Base-by-base conservation (phyloP, 768 basidiomycete species). In the Russula griseocarnosa region DNA sequence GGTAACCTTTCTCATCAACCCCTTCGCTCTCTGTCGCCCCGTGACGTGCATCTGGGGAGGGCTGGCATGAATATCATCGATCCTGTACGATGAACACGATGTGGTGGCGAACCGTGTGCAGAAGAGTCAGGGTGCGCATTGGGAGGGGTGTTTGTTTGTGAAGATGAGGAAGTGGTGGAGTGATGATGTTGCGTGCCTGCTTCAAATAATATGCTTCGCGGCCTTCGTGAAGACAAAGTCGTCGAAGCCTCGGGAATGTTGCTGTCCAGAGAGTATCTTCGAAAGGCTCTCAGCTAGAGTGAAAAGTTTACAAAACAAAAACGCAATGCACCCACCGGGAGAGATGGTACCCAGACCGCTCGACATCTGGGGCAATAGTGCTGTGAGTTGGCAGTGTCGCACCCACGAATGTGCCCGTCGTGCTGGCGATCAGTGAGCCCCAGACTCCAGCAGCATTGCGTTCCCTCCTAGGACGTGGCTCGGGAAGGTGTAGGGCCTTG, bases 341-440 rank as follows among this genome's bases (percentile, higher is more conserved):
- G 10, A 93, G 76, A 56, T 80, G 79, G 67, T 84, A 91, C 16
- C 90, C 90, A 3, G 86, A 79, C 50, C 81, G 75, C 68, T 82
- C 80, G 42, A 87, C 70, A 67, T 86, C 81, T 1, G 89, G 88
- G 8, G 77, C 84, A 69, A 79, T 78, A 30, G 76, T 76, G 55
- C 74, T 81, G 50, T 78, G 74, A 11, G 69, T 67, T 0, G 88
- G 87, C 0, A 85, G 81, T 8, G 84, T 83, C 3, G 81, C 81
- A 20, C 87, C 88, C 1, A 81, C 76, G 9, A 92, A 74, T 54
- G 85, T 83, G 3, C 83, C 85, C 0, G 88, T 58, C 42, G 62
- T 85, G 61, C 85, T 84, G 8, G 86, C 82, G 24, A 94, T 84
- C 40, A 93, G 79, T 5, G 88, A 81, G 0, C 87, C 89, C 63